phyloP scores from a whole-genome alignment of 2,329 filamentous ascomycete genomes.

The Ilyonectria destructans region DNA sequence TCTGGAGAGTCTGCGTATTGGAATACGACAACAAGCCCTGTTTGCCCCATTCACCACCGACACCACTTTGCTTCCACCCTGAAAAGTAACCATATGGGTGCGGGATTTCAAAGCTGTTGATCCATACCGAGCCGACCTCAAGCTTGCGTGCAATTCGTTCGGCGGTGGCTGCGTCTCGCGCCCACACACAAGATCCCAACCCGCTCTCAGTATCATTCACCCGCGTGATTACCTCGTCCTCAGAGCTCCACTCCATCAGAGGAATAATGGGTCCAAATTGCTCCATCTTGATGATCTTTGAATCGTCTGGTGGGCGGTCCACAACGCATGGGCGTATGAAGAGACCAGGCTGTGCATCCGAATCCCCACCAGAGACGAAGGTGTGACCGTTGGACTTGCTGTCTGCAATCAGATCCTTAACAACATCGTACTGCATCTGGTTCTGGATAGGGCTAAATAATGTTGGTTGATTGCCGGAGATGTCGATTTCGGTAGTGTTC shows the following conservation, averaged over 20 bases:
- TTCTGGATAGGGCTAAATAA: constrained; percentile 72
- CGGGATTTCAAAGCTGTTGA: constrained; percentile 20
- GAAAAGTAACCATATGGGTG: constrained; percentile 15
- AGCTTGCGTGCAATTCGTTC: constrained; percentile 5
- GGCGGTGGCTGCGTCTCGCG: constrained; percentile 3
- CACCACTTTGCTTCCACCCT: constrained; percentile 22
- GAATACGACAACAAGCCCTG: constrained; percentile 13
- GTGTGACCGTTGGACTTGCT: constrained; percentile 60
- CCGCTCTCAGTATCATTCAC: constrained; percentile 62
- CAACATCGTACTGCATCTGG: constrained; percentile 73
- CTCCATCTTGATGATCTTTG: constrained; percentile 69
- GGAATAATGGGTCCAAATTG: constrained; percentile 72
- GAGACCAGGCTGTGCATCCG: constrained; percentile 61
- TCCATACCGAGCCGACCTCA: constrained; percentile 15
- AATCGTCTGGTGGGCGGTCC: constrained; percentile 70
- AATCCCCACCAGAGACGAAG: constrained; percentile 40
- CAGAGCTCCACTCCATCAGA: constrained; percentile 71
- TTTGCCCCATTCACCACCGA: constrained; percentile 21
- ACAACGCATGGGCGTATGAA: constrained; percentile 73
- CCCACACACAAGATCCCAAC: constrained; percentile 17
- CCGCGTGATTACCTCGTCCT: constrained; percentile 71
- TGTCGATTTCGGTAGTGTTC: constrained; percentile 51
- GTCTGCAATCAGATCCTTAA: constrained; percentile 60
- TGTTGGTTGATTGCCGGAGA: constrained; percentile 22
- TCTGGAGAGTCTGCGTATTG: constrained; percentile 13